A percentile compares a stretch with the other conserved stretches of the same genome.
Evolutionary conservation across 75 land plant species (phyloP).

Genomic region (Isoetes taiwanensis): DNA sequence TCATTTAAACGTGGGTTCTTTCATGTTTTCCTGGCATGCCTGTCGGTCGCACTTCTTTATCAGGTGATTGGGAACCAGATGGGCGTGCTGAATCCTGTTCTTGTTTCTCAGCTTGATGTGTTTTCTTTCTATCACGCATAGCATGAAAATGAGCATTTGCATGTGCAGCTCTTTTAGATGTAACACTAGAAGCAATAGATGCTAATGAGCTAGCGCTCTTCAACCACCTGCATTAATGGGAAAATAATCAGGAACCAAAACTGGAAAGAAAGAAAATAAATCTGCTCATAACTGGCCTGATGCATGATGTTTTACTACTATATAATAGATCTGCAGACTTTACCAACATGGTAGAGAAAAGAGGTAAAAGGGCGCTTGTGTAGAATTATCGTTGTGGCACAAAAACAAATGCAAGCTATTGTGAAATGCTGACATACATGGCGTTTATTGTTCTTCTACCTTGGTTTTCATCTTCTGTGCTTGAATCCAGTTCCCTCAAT

Average conservation of each 20-base stretch:
- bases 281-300: too few species aligned
- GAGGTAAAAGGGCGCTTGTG: too few species aligned
- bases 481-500: too few species aligned
- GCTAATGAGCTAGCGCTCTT: conserved; percentile 84
- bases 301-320: too few species aligned
- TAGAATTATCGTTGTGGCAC: too few species aligned
- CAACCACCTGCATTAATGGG: conserved; percentile 44
- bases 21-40: conserved; percentile 43
- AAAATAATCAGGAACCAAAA: background rate
- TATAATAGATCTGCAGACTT: too few species aligned
- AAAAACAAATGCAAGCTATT: too few species aligned
- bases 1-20: conserved; percentile 48
- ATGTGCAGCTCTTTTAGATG: conserved; percentile 53
- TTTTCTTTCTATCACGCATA: conserved; percentile 46
- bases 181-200: conserved; percentile 38
- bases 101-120: conserved; percentile 27
- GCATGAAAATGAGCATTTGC: conserved; percentile 86
- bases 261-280: background rate
- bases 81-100: conserved; percentile 1
- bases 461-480: too few species aligned
- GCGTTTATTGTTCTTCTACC: too few species aligned
- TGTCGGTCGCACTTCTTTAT: background rate
- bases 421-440: too few species aligned
- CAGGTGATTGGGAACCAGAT: background rate
- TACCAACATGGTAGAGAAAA: too few species aligned